phyloP scores from a whole-genome alignment of 805 yeast genomes.

The Saccharomyces kudriavzevii region DNA sequence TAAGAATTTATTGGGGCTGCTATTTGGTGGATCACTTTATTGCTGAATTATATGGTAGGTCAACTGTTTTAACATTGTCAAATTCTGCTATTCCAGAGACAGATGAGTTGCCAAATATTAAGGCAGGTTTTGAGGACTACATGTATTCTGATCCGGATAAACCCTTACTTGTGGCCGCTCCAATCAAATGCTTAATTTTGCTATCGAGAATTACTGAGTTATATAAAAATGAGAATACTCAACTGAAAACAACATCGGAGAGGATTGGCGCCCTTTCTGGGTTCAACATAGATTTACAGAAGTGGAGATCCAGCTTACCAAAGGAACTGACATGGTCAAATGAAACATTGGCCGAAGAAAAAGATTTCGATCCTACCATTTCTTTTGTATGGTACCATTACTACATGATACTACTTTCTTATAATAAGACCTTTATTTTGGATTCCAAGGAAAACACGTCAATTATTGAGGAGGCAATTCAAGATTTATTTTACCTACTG shows the following conservation, averaged over 20 bases:
- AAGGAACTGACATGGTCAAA: conserved; percentile 39
- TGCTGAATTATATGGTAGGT: conserved; percentile 47
- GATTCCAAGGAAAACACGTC: conserved; percentile 15
- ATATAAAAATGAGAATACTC: conserved; percentile 23
- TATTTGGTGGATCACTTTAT: conserved; percentile 54
- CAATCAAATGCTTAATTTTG: conserved; percentile 36
- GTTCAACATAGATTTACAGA: conserved; percentile 38
- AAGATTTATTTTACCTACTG: conserved; percentile 19
- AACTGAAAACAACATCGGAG: conserved; percentile 21
- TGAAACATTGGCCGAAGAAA: conserved; percentile 27
- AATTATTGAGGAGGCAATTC: conserved; percentile 18
- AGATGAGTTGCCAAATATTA: conserved; percentile 48
- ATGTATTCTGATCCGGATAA: conserved; percentile 30
- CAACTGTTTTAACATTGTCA: conserved; percentile 41
- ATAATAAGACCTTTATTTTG: conserved; percentile 46
- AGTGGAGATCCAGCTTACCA: conserved; percentile 42
- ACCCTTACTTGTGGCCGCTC: conserved; percentile 19
- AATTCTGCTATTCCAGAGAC: conserved; percentile 53
- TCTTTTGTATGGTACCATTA: conserved; percentile 44
- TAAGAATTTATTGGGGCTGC: conserved; percentile 56
- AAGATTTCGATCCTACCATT: conserved; percentile 41
- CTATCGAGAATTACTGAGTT: conserved; percentile 29
- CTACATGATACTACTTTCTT: conserved; percentile 46
- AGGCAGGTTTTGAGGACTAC: conserved; percentile 47
- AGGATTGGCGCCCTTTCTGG: conserved; percentile 31